These are phyloP conservation scores for Lentinula guzmanii DNA, from an alignment of 768 basidiomycete genomes.

Conservation along the genomic window DNA sequence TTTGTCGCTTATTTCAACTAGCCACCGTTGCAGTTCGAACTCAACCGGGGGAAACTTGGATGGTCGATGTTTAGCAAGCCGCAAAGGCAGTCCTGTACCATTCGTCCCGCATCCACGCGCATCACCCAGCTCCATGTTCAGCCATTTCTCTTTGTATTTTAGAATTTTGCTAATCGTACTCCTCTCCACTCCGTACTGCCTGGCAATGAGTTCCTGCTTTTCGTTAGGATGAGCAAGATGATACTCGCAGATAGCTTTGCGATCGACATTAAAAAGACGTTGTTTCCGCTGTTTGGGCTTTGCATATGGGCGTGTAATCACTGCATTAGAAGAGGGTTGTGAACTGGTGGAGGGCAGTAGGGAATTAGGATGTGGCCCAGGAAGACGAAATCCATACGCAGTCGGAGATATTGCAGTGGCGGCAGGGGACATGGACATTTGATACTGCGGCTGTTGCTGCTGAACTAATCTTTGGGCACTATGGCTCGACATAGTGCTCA, in stretches of 20 bases:
- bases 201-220: slow-evolving; percentile 56
- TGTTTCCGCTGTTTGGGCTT: slow-evolving; percentile 24
- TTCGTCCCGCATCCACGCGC: slow-evolving; percentile 22
- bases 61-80: slow-evolving; percentile 66
- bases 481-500: slow-evolving; percentile 1
- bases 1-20: slow-evolving; percentile 25
- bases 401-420: background rate
- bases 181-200: slow-evolving; percentile 37
- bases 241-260: slow-evolving; percentile 50
- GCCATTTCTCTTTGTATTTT: slow-evolving; percentile 54
- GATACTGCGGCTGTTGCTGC: background rate
- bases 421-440: background rate
- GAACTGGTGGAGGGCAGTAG: background rate
- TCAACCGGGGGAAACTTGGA: slow-evolving; percentile 83
- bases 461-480: background rate
- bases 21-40: slow-evolving; percentile 52
- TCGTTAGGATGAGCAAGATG: slow-evolving; percentile 41
- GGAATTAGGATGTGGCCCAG: background rate
- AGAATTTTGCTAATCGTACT: slow-evolving; percentile 67
- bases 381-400: background rate
- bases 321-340: background rate
- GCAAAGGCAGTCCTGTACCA: slow-evolving; percentile 10
- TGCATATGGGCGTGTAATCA: background rate
- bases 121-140: slow-evolving; percentile 57
- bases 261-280: slow-evolving; percentile 48